Evolutionary conservation across 2,329 filamentous ascomycete genomes (phyloP).

Genomic region (Arthrinium puccinioides): DNA sequence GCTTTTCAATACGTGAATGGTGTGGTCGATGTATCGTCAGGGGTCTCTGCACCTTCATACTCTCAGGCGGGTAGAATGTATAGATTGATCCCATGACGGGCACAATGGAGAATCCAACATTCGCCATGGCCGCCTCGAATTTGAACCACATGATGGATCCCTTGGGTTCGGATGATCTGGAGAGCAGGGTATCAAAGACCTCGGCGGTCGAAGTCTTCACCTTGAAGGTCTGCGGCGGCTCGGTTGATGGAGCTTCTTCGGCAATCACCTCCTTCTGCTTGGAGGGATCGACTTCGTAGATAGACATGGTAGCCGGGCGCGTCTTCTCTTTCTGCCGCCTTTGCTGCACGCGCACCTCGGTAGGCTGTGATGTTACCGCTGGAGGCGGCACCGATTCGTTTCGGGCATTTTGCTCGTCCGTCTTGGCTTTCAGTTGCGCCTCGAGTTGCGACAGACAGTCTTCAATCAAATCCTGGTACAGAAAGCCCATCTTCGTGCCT

Average conservation of each 20-base stretch:
- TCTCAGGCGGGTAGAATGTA: slow-evolving; percentile 26
- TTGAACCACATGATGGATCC: slow-evolving; percentile 25
- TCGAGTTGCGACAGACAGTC: slow-evolving; percentile 27
- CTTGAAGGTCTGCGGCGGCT: slow-evolving; percentile 16
- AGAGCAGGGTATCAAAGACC: slow-evolving; percentile 29
- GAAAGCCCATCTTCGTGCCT: slow-evolving; percentile 30
- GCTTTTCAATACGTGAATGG: slow-evolving; percentile 25
- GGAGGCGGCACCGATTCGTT: slow-evolving; percentile 13
- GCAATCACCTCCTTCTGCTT: not conserved
- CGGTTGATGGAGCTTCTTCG: not conserved
- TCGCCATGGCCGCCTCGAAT: slow-evolving; percentile 33
- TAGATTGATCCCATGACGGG: slow-evolving; percentile 33
- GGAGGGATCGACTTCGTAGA: slow-evolving; percentile 20
- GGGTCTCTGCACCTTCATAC: slow-evolving; percentile 16
- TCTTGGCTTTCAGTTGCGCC: slow-evolving; percentile 14
- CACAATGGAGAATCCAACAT: slow-evolving; percentile 33
- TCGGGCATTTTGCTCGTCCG: slow-evolving; percentile 7
- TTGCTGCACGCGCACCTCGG: slow-evolving; percentile 21
- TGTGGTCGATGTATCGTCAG: slow-evolving; percentile 31
- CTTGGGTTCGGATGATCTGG: slow-evolving; percentile 16
- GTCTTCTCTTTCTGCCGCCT: slow-evolving; percentile 37
- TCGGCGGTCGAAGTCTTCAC: slow-evolving; percentile 29
- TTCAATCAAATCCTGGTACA: slow-evolving; percentile 36
- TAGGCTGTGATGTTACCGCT: slow-evolving; percentile 8
- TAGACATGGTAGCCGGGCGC: slow-evolving; percentile 26